Base-by-base conservation (phyloP, 2,329 filamentous ascomycete genomes). In the Phymatotrichopsis omnivora region DNA sequence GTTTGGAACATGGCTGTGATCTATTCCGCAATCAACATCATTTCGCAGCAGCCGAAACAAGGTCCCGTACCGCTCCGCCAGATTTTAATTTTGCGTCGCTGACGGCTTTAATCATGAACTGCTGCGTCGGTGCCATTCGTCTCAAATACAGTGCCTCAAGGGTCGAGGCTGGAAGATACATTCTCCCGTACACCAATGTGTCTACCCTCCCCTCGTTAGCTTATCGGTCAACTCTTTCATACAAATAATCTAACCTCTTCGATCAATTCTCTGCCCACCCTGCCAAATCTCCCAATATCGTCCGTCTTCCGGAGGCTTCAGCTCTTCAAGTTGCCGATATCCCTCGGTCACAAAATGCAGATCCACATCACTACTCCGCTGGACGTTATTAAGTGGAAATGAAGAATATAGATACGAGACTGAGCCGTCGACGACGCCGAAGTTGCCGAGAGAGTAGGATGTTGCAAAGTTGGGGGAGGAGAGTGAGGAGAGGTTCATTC, bases 371-470 rank as follows among this genome's bases (percentile, higher is more conserved):
- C 80, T 78, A 57, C 85, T 93, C 64, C 77, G 75, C 64, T 71
- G 53, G 67, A 75, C 67, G 40, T 79, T 70, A 29, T 71, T 67
- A 45, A 96, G 73, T 10, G 85, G 79, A 7, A 91, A 72, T 2
- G 85, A 93, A 37, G 86, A 93, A 68, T 93, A 96, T 42, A 98
- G 76, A 66, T 96, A 98, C 11, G 87, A 93, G 46, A 98, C 75
- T n/a, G 86, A 94, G 62, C 91, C 91, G 67, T 96, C 89, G 40
- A 98, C 87, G 27, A 93, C 73, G 49, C 89, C 91, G 12, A 93
- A 75, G 31, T 81, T 93, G 50, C 86, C 85, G 33, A 98, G 75
- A 31, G 85, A 82, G 65, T 98, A 98, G 28, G 86, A 89, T 12
- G 87, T 93, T 19, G 87, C 89, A 59, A 96, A 95, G 63, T 94